A percentile compares a stretch with the other conserved stretches of the same genome.
These are phyloP conservation scores for Metschnikowia corniflorae DNA, from an alignment of 805 yeast genomes.

Conservation along the genomic window DNA sequence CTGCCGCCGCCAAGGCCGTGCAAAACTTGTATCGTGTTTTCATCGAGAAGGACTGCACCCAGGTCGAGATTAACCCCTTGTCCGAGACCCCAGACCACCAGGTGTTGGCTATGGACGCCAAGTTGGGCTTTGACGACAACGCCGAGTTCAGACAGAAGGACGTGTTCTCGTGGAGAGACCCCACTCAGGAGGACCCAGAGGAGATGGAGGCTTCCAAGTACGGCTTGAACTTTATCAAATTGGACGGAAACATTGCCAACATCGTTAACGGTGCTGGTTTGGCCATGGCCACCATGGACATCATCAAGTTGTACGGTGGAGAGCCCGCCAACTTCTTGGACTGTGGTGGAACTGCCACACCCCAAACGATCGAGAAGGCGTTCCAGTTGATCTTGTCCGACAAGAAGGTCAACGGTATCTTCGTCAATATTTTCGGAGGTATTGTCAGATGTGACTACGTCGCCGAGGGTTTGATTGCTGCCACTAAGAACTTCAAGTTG, in stretches of 20 bases:
- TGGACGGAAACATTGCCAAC: conserved; percentile 98
- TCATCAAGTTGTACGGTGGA: conserved; percentile 96
- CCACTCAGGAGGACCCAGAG: conserved; percentile 96
- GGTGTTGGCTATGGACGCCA: conserved; percentile 98
- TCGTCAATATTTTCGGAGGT: conserved; percentile 99
- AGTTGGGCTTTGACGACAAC: conserved; percentile 96
- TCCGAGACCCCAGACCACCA: conserved; percentile 87
- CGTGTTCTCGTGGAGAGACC: conserved; percentile 94
- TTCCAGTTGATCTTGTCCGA: conserved; percentile 90
- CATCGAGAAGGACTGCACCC: conserved; percentile 91
- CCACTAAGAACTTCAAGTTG: conserved; percentile 86
- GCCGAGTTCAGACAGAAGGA: conserved; percentile 94
- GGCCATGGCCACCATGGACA: conserved; percentile 99
- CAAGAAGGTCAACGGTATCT: conserved; percentile 86
- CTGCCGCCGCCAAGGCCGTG: conserved; percentile 85
- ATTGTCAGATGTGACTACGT: conserved; percentile 99
- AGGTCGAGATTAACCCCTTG: conserved; percentile 97
- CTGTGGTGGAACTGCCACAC: conserved; percentile 99
- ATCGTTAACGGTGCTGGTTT: conserved; percentile 99
- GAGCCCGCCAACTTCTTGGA: conserved; percentile 98
- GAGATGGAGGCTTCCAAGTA: conserved; percentile 89
- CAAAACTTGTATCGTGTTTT: conserved; percentile 86
- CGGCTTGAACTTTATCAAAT: conserved; percentile 93
- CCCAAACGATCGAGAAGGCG: conserved; percentile 95
- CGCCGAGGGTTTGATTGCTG: conserved; percentile 95